Base-by-base conservation (phyloP, 2,329 filamentous ascomycete species). In the Talaromyces funiculosus region DNA sequence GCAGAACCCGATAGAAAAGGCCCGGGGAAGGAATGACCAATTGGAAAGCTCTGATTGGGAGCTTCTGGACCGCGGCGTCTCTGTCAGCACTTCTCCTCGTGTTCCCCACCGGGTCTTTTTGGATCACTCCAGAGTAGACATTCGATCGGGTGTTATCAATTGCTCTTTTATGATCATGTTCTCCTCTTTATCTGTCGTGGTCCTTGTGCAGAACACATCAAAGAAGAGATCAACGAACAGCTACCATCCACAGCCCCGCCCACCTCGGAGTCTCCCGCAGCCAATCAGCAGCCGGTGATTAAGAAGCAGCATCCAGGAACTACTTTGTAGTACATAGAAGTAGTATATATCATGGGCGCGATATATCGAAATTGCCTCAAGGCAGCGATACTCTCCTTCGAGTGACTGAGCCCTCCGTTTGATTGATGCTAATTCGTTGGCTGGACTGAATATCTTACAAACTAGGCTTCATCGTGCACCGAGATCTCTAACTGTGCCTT, bases 21-120 rank as follows among this genome's bases (percentile, higher is more conserved):
- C 51, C 10, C 31, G 51, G 51, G 33, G 31, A n/a, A 29, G 35
- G 24, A 54, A 37, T 54, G 51, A 54, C 51, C 51, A 54, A 54
- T 54, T 40, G 35, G 51, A 40, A 35, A 4, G 8, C 7, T 18
- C 33, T 54, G 51, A 54, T 22, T 56, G 38, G 22, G 14, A 37
- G 40, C 26, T 37, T 45, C 59, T 61, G 43, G 53, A 61, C 35
- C 53, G 42, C 35, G 45, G 38, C 33, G 57, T 57, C 58, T 54
- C 49, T 12, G 37, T 57, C 14, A 40, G 24, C 47, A 54, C 26
- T 29, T n/a, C 51, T 56, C 33, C 60, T 22, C 43, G 43, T 29
- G 20, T 47, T 18, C 47, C 47, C 47, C 47, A 51, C 47, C 47
- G 47, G 47, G 26, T 51, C 47, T 51, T 33, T 20, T 51, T 29